Evolutionary conservation across 1,139 yeast genomes (phyloP), one percentile per base, ranked within the genome.

Genomic region (Wickerhamiella pararugosa): DNA sequence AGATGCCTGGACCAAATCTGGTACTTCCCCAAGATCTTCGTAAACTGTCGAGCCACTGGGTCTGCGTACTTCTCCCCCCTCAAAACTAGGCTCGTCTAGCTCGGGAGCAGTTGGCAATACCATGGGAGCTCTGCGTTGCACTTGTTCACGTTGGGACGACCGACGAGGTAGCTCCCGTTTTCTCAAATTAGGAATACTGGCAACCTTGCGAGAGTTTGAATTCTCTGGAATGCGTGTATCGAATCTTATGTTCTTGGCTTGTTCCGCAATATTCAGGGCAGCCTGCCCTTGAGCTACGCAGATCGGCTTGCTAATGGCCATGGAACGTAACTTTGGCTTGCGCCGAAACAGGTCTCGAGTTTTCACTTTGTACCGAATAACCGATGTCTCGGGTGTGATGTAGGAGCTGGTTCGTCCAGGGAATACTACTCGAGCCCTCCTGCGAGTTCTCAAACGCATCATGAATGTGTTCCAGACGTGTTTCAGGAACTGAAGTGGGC

Each of bases 381-480:
- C 10, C 6, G 31, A n/a, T 2, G 28, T 27, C 5, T 35, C 21
- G 5, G 41, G 27, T n/a, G 15, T 11, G 32, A 38, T 38, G 36
- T 32, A 32, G 9, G 36, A 28, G 32, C n/a, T 32, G 9, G 32
- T 38, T 25, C 26, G 26, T 10, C 21, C 25, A 15, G 34, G 27
- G 9, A 38, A 38, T 8, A 30, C 8, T 36, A 38, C 36, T 10
- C 33, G 32, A 7, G 41, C 32, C 5, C 31, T 29, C 25, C 41
- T 32, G 5, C 41, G 26, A 9, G 33, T 32, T n/a, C 41, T 36
- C 36, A 33, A 32, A 15, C 44, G 25, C 33, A 34, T 33, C n/a
- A 27, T 10, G 26, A 41, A 26, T 9, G 36, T 21, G 29, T 33
- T 32, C 11, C 21, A 33, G 5, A 37, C 8, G 26, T 32, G n/a